Percentiles rank a stretch among this genome's conserved stretches.
phyloP scores from a whole-genome alignment of 805 yeast species.

The Candida tammaniensis region DNA sequence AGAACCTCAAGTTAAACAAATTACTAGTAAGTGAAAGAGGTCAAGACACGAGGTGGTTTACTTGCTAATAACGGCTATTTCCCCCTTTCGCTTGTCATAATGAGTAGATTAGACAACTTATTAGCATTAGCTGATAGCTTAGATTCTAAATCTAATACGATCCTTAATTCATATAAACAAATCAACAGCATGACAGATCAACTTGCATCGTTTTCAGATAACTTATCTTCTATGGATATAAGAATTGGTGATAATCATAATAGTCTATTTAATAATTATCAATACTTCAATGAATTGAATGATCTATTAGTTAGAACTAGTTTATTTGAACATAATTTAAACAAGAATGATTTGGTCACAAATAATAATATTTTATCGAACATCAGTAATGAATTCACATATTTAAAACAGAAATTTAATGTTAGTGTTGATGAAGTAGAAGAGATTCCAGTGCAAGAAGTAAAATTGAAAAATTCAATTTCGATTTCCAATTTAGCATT shows the following conservation, averaged over 20 bases:
- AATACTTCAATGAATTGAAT: conserved; percentile 23
- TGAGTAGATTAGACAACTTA: conserved; percentile 26
- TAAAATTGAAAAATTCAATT: conserved; percentile 14
- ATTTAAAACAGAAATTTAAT: conserved; percentile 19
- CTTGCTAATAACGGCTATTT: too few species aligned
- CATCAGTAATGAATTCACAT: conserved; percentile 26
- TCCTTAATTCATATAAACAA: conserved; percentile 21
- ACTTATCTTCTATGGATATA: conserved; percentile 24
- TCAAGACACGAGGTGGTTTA: too few species aligned
- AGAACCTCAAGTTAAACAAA: too few species aligned
- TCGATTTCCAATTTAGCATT: conserved; percentile 37
- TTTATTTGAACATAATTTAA: conserved; percentile 32
- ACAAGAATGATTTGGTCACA: conserved; percentile 28
- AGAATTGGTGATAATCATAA: conserved; percentile 25
- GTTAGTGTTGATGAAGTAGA: neutral
- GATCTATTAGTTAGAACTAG: conserved; percentile 30
- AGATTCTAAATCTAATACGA: conserved; percentile 23
- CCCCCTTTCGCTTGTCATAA: neutral
- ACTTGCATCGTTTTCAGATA: conserved; percentile 18
- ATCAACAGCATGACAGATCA: conserved; percentile 21
- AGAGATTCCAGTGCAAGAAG: neutral
- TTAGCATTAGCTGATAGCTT: conserved; percentile 28
- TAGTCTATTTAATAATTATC: conserved; percentile 21
- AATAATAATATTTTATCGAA: conserved; percentile 29
- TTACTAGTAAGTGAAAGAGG: too few species aligned